Base-by-base conservation (phyloP, 2,329 filamentous ascomycete genomes). In the Exutisphaerella laricina region DNA sequence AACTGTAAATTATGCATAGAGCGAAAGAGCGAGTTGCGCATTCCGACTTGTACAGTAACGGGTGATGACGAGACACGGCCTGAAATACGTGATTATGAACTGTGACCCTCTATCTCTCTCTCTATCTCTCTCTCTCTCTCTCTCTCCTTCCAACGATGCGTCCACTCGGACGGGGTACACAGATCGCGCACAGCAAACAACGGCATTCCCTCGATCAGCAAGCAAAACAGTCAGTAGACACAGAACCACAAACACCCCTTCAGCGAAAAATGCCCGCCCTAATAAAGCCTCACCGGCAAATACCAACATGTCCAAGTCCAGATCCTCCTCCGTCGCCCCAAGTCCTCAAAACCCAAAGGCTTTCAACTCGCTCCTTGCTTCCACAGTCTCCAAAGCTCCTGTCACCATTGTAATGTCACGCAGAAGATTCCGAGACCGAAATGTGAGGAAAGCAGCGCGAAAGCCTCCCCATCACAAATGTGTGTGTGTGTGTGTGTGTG, bases 381-480 rank as follows among this genome's bases (percentile, higher is more conserved):
- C 41, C 16, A 41, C 40, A 7, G 35, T 43, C 14, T 37, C 34
- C 26, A 35, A 36, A 31, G 45, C 45, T 9, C 45, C 45, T 3
- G 20, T 47, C 7, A 38, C 34, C 34, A 20, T 43, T 22, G 18
- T 9, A 13, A 21, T 47, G 2, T 35, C 34, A 5, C 45, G n/a
- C n/a, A n/a, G n/a, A 43, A 14, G 30, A 43, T 5, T 25, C 20
- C 4, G 17, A 32, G 1, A 26, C 23, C 13, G 39, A 39, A 41
- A 13, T 43, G 8, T 17, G 22, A 13, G 40, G 43, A 20, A 39
- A 18, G 8, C 39, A 43, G n/a, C 9, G 40, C 3, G 40, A 28
- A 4, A 61, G 63, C 4, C 62, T 66, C 20, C 53, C 56, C 14
- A 59, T 63, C 1, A n/a, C n/a, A n/a, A n/a, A n/a, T n/a, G n/a